A percentile compares a stretch with the other conserved stretches of the same genome.
phyloP scores from a whole-genome alignment of 768 basidiomycete genomes.

The Tricholoma sp. region DNA sequence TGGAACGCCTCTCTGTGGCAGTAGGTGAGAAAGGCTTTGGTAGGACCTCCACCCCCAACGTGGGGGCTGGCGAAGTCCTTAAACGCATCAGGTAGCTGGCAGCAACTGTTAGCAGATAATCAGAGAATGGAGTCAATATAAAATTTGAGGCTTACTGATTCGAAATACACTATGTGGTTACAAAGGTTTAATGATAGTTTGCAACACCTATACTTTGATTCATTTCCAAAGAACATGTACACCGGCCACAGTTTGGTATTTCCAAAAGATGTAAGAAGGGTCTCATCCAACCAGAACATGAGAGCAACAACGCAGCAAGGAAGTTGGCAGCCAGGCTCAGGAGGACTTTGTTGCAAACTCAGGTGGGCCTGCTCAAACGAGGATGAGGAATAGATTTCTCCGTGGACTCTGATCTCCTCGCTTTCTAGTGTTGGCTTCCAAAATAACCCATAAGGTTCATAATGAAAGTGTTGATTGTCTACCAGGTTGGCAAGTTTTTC shows the following conservation, averaged over 20 bases:
- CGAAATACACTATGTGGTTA: constrained; percentile 28
- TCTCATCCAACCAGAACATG: constrained; percentile 25
- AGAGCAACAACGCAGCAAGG: constrained; percentile 20
- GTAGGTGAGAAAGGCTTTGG: constrained; percentile 4
- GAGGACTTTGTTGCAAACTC: background rate
- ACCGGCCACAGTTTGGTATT: constrained; percentile 28
- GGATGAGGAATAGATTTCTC: constrained; percentile 12
- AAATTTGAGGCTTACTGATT: too few relatives aligned
- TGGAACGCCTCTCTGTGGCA: constrained; percentile 23
- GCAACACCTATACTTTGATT: constrained; percentile 26
- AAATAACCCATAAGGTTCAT: constrained; percentile 13
- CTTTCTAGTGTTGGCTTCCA: constrained; percentile 2
- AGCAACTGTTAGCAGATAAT: background rate
- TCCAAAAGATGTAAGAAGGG: constrained; percentile 24
- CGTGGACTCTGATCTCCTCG: constrained; percentile 3
- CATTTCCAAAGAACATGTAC: constrained; percentile 28
- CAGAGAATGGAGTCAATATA: too few relatives aligned
- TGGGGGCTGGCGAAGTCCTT: background rate
- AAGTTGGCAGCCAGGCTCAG: constrained; percentile 9
- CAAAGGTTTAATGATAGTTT: constrained; percentile 15
- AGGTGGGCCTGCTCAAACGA: constrained; percentile 10
- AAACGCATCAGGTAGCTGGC: constrained; percentile 1
- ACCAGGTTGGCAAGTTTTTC: constrained; percentile 5
- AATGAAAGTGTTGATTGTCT: constrained; percentile 10
- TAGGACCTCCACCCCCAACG: background rate